Conservation (phyloP, 805 yeast genomes). For the Wickerhamiella domercqiae region DNA sequence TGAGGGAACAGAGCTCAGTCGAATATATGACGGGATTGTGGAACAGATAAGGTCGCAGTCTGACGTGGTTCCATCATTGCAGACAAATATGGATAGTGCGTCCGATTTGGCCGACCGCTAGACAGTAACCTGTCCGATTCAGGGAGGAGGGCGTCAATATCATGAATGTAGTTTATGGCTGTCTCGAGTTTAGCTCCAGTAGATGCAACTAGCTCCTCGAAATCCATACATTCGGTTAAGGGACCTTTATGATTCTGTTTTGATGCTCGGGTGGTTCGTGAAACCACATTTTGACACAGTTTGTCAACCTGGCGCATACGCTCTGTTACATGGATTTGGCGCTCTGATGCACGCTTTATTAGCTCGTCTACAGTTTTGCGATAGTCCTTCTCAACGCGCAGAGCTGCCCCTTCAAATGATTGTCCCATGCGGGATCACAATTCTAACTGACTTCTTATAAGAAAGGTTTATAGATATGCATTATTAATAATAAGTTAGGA, state of each 20-base stretch:
- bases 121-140: constrained; percentile 1
- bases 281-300: neutral
- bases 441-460: too few species aligned
- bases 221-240: too few species aligned
- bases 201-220: too few species aligned
- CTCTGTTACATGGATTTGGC: neutral
- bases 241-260: too few species aligned
- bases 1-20: constrained; percentile 24
- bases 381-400: neutral
- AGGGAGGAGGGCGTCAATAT: constrained; percentile 1
- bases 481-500: too few species aligned
- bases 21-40: constrained; percentile 35
- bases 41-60: neutral
- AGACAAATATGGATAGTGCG: constrained; percentile 2
- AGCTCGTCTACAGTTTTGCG: neutral
- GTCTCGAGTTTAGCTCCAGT: too few species aligned
- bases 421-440: neutral
- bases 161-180: neutral
- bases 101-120: constrained; percentile 1
- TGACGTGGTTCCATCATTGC: neutral
- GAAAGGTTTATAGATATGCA: too few species aligned
- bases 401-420: neutral
- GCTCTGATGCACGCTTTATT: neutral
- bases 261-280: neutral
- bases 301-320: constrained; percentile 1